phyloP scores from a whole-genome alignment of 129 eudicot species.

The Dittrichia graveolens region DNA sequence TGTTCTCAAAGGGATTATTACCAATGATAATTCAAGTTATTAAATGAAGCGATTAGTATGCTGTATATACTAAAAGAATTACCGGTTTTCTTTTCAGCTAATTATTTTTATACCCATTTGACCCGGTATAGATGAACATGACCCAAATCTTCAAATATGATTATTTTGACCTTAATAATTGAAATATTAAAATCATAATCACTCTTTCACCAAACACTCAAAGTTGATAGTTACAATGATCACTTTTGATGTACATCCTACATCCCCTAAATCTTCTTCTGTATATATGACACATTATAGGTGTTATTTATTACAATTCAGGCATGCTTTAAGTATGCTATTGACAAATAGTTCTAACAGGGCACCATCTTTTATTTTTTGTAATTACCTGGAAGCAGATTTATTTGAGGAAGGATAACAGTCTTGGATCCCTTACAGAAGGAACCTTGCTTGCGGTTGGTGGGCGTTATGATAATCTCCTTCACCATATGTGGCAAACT shows the following conservation, averaged over 20 bases:
- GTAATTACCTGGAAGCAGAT: slow-evolving; percentile 43
- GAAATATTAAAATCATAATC: neutral
- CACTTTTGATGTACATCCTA: neutral
- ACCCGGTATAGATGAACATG: no score
- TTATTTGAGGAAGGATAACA: slow-evolving; percentile 60
- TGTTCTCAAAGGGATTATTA: neutral
- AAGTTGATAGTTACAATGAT: neutral
- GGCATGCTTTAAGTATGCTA: neutral
- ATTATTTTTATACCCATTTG: neutral
- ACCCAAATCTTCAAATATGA: neutral
- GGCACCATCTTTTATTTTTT: neutral
- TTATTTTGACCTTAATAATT: neutral
- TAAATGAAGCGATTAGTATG: neutral
- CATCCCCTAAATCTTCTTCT: neutral
- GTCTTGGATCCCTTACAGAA: slow-evolving; percentile 62
- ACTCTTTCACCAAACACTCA: neutral
- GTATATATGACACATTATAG: neutral
- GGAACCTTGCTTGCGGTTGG: slow-evolving; percentile 95
- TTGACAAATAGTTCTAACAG: neutral
- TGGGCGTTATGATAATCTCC: slow-evolving; percentile 90
- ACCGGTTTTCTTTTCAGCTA: neutral
- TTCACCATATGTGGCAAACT: slow-evolving; percentile 56
- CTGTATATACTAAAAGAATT: neutral
- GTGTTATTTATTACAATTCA: neutral
- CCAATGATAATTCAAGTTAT: neutral